Base-by-base conservation (phyloP, 176 grass and related monocot genomes). In the Panicum miliaceum region DNA sequence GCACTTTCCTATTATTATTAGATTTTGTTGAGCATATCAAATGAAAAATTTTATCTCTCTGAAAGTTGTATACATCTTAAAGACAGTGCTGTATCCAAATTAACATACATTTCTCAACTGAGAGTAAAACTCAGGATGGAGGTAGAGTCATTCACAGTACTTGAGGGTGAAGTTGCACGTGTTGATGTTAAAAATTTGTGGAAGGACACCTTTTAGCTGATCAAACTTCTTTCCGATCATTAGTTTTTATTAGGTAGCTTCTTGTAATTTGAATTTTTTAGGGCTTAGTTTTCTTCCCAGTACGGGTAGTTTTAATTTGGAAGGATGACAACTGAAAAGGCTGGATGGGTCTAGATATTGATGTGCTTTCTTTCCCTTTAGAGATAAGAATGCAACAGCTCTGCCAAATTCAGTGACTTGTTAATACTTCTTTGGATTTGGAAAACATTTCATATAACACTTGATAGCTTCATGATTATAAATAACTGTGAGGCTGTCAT, bases 191-290 rank as follows among this genome's bases (percentile, higher is more conserved):
- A 47, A 71, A 70, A 38, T 9, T 60, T 12, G 29, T 64, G 34
- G 16, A 35, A 56, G 15, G 68, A 50, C 48, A 7, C 26, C 27
- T 54, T 62, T 1, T 57, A 75, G 48, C n/a, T 47, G 52, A 6
- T 53, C 43, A 45, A 40, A 67, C 76, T 47, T 79, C 10, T 64
- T 10, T 29, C 22, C 75, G 41, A 29, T 20, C 37, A 3, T 46
- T 86, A 42, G 12, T 23, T 82, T 76, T 84, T 68, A 13, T 84
- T 68, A 13, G 7, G 19, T 46, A 41, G 41, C 18, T 75, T 81
- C 2, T 69, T 75, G 43, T 62, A 56, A 23, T 85, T 73, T 81
- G 32, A 75, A 69, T 43, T 40, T 38, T 48, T 8, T 26, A 56
- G 42, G 45, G 1, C 42, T n/a, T 20, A 60, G 12, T 42, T 69